Conservation (phyloP, 2,329 filamentous ascomycete species). For the Calonectria henricotiae region DNA sequence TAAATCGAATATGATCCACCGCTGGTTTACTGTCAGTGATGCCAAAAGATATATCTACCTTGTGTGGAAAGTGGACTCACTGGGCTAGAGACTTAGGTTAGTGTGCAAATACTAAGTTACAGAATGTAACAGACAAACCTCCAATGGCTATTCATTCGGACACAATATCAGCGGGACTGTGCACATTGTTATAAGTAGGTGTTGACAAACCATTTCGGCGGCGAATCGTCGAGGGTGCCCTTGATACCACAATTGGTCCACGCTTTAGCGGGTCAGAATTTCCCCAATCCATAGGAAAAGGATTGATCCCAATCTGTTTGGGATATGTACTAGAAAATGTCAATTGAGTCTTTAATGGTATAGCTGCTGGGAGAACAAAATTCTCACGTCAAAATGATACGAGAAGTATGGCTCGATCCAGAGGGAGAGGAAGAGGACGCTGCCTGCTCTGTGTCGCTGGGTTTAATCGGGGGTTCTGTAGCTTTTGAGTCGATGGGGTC, state of each 20-base stretch:
- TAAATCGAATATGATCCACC: constrained; percentile 98
- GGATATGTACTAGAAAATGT: constrained; percentile 80
- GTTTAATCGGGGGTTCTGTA: constrained; percentile 38
- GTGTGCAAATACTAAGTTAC: constrained; percentile 38
- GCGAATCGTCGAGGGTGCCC: constrained; percentile 82
- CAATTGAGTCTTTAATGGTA: constrained; percentile 32
- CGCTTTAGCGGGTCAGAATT: constrained; percentile 81
- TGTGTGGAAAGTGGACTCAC: constrained; percentile 42
- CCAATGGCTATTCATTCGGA: constrained; percentile 66
- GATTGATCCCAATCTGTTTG: constrained; percentile 93
- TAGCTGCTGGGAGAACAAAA: constrained; percentile 3
- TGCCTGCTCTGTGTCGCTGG: constrained; percentile 46
- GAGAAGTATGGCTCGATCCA: constrained; percentile 64
- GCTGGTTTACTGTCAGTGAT: constrained; percentile 48
- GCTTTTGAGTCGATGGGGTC: constrained; percentile 33
- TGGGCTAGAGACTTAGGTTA: constrained; percentile 55
- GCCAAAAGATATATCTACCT: not conserved
- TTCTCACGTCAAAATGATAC: constrained; percentile 71
- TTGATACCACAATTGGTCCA: constrained; percentile 91
- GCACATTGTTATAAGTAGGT: constrained; percentile 30
- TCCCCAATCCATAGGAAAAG: constrained; percentile 92
- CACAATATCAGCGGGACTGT: constrained; percentile 39
- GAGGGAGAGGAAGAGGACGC: constrained; percentile 47
- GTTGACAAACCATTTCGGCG: constrained; percentile 80
- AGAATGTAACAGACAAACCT: constrained; percentile 62